Evolutionary conservation across 768 basidiomycete species (phyloP).

Genomic region (Boletus patriciae): DNA sequence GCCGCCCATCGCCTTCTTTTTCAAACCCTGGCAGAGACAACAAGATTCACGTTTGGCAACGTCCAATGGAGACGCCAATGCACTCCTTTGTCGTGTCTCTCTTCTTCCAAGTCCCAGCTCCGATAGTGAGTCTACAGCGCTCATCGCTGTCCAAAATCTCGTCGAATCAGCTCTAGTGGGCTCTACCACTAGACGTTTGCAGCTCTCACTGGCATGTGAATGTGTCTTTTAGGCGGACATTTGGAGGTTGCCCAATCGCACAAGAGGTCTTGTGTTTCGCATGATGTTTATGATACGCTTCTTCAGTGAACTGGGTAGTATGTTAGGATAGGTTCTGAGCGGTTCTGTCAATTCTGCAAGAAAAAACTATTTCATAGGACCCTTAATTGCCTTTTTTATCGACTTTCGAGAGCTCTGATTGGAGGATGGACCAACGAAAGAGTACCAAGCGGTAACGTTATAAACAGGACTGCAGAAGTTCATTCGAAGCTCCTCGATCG

Average conservation of each 20-base stretch:
- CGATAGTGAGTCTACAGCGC: constrained; percentile 33
- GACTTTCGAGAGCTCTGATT: too few relatives aligned
- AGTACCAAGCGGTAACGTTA: too few relatives aligned
- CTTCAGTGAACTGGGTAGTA: too few relatives aligned
- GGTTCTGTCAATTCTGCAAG: too few relatives aligned
- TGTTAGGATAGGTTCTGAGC: too few relatives aligned
- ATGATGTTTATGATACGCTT: too few relatives aligned
- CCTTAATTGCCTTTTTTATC: too few relatives aligned
- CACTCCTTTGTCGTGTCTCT: constrained; percentile 90
- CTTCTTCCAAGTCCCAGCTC: constrained; percentile 41
- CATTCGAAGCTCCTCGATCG: too few relatives aligned
- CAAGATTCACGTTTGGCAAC: constrained; percentile 74
- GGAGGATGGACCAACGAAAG: too few relatives aligned
- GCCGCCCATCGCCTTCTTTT: background rate
- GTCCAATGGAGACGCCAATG: constrained; percentile 77
- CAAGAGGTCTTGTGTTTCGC: too few relatives aligned
- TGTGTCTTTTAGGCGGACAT: constrained; percentile 67
- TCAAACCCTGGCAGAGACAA: constrained; percentile 79
- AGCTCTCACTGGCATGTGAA: background rate
- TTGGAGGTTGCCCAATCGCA: constrained; percentile 69
- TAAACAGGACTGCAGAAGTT: too few relatives aligned
- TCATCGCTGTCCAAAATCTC: constrained; percentile 84
- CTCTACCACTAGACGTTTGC: background rate
- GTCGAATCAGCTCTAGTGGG: constrained; percentile 82
- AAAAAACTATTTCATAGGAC: too few relatives aligned